Conservation (phyloP, 2,329 filamentous ascomycete species). For the Phialophora chinensis region DNA sequence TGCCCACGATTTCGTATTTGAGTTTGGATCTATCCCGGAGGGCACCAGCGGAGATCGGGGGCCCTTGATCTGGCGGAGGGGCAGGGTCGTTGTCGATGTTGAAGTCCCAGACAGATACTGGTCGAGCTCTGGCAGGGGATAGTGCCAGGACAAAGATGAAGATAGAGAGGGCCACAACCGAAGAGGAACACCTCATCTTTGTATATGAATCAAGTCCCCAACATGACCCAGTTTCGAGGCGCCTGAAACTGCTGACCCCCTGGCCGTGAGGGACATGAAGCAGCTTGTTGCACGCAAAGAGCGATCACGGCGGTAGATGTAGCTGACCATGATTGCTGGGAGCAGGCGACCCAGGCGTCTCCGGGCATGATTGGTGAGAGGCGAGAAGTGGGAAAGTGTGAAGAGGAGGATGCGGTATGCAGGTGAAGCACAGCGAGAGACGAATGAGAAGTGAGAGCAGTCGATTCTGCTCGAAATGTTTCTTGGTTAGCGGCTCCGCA, state of each 20-base stretch:
- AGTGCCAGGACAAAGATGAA: constrained; percentile 24
- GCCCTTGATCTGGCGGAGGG: constrained; percentile 65
- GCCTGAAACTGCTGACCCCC: constrained; percentile 38
- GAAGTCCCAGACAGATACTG: constrained; percentile 42
- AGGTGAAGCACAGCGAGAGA: constrained; percentile 31
- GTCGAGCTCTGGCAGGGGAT: constrained; percentile 27
- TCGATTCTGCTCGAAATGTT: not conserved
- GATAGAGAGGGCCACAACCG: constrained; percentile 2
- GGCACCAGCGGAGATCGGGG: constrained; percentile 64
- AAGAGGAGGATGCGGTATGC: constrained; percentile 26
- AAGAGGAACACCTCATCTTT: constrained; percentile 36
- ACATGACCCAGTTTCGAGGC: constrained; percentile 24
- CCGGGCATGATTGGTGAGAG: constrained; percentile 29
- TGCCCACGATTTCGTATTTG: constrained; percentile 80
- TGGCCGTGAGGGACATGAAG: constrained; percentile 35
- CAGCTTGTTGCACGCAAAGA: constrained; percentile 31
- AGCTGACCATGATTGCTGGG: constrained; percentile 35
- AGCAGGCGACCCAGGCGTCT: constrained; percentile 19
- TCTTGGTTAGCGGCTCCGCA: not conserved
- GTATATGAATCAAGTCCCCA: constrained; percentile 33
- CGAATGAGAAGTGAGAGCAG: constrained; percentile 29
- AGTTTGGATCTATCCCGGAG: constrained; percentile 69
- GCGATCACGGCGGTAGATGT: constrained; percentile 38
- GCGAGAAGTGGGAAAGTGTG: constrained; percentile 18
- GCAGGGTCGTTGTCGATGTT: constrained; percentile 63